Evolutionary conservation across 2,329 filamentous ascomycete species (phyloP).

Genomic region (Lachnellula suecica): DNA sequence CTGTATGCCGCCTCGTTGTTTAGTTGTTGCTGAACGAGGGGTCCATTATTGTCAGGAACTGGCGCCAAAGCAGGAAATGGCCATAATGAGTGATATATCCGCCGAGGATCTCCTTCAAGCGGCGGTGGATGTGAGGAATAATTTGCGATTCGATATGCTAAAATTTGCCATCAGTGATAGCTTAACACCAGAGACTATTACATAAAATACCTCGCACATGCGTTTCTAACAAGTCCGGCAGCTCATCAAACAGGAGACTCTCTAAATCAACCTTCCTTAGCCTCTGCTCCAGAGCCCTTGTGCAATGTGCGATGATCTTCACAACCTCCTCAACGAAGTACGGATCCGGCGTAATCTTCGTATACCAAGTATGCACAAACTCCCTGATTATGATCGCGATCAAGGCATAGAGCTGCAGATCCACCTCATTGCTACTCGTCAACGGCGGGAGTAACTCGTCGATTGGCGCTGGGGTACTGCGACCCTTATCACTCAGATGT

Average conservation of each 20-base stretch:
- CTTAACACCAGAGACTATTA: conserved; percentile 14
- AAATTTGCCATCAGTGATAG: conserved; percentile 8
- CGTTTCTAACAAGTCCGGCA: conserved; percentile 76
- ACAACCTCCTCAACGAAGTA: conserved; percentile 85
- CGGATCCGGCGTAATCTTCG: conserved; percentile 86
- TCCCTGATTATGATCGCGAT: conserved; percentile 87
- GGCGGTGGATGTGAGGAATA: conserved; percentile 56
- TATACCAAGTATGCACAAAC: conserved; percentile 92
- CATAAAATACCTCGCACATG: conserved; percentile 70
- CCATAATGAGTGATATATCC: conserved; percentile 80
- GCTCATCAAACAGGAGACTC: conserved; percentile 79
- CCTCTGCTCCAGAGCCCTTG: conserved; percentile 81
- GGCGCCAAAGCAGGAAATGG: conserved; percentile 81
- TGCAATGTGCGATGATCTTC: conserved; percentile 89
- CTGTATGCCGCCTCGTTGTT: conserved; percentile 83
- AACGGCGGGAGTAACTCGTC: conserved; percentile 84
- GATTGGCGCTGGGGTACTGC: conserved; percentile 56
- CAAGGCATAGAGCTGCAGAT: conserved; percentile 89
- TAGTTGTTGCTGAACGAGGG: conserved; percentile 58
- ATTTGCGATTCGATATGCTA: conserved; percentile 73
- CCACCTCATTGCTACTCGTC: conserved; percentile 91
- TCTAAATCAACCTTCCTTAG: conserved; percentile 81
- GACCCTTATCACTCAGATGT: conserved; percentile 61
- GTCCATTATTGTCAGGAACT: conserved; percentile 54
- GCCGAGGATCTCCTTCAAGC: conserved; percentile 59